Evolutionary conservation across 2,329 filamentous ascomycete species (phyloP).

Genomic region (Myrmaecium sp.): DNA sequence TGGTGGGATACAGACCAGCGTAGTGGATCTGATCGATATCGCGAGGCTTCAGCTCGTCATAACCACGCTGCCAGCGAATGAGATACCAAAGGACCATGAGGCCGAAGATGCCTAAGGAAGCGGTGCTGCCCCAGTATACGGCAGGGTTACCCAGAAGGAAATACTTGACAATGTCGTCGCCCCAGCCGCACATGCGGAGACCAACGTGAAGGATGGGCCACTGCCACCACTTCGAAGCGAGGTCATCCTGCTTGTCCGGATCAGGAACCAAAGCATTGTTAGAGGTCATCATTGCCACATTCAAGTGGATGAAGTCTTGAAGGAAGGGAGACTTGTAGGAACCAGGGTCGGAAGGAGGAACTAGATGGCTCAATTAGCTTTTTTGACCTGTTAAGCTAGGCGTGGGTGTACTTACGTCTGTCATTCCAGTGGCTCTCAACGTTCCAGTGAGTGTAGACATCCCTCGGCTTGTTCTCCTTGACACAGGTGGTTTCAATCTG

Average conservation of each 20-base stretch:
- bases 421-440: constrained; percentile 91
- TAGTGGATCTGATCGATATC: constrained; percentile 95
- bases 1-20: constrained; percentile 72
- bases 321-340: constrained; percentile 94
- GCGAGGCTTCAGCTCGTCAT: constrained; percentile 56
- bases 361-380: too few species aligned
- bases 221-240: constrained; percentile 95
- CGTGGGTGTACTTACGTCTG: constrained; percentile 47
- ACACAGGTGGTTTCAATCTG: constrained; percentile 95
- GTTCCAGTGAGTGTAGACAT: constrained; percentile 98
- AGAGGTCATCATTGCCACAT: constrained; percentile 99
- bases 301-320: constrained; percentile 93
- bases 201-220: constrained; percentile 94
- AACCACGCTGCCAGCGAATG: constrained; percentile 91
- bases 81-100: constrained; percentile 68
- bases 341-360: constrained; percentile 74
- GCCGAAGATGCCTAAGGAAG: constrained; percentile 55
- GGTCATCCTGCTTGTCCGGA: constrained; percentile 95
- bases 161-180: constrained; percentile 82
- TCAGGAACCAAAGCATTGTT: constrained; percentile 97
- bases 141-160: constrained; percentile 94
- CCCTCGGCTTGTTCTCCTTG: constrained; percentile 80
- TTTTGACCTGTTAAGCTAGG: too few species aligned
- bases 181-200: constrained; percentile 97
- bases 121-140: constrained; percentile 89